Evolutionary conservation across 2,329 filamentous ascomycete genomes (phyloP).

Genomic region (Verruconis gallopava): DNA sequence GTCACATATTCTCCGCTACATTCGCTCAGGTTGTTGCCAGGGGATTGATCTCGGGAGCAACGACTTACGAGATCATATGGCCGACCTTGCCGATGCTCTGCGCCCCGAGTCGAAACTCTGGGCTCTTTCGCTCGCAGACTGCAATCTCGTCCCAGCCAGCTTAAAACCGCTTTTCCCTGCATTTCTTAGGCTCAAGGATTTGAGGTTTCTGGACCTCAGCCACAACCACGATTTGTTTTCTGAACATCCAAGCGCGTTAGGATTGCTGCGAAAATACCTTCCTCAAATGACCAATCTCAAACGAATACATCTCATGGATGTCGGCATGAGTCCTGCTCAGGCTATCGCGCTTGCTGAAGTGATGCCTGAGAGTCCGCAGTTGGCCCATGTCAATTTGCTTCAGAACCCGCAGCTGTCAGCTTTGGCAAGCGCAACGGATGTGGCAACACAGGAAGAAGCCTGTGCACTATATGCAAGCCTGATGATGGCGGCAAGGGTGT

Average conservation of each 20-base stretch:
- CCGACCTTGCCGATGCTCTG: slow-evolving; percentile 38
- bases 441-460: slow-evolving; percentile 78
- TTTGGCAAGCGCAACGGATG: slow-evolving; percentile 62
- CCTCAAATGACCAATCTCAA: slow-evolving; percentile 68
- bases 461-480: slow-evolving; percentile 87
- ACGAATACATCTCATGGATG: slow-evolving; percentile 75
- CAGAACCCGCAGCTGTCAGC: slow-evolving; percentile 63
- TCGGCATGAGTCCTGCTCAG: slow-evolving; percentile 73
- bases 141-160: slow-evolving; percentile 60
- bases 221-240: slow-evolving; percentile 76
- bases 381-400: slow-evolving; percentile 78
- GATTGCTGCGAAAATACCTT: slow-evolving; percentile 67
- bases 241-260: slow-evolving; percentile 57
- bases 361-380: slow-evolving; percentile 63
- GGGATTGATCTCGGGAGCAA: slow-evolving; percentile 86
- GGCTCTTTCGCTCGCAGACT: slow-evolving; percentile 77
- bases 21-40: slow-evolving; percentile 66
- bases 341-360: slow-evolving; percentile 85
- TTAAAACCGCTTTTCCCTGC: slow-evolving; percentile 65
- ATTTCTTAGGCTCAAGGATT: slow-evolving; percentile 53
- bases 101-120: slow-evolving; percentile 46
- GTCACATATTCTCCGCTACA: slow-evolving; percentile 61
- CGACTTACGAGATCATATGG: slow-evolving; percentile 41
- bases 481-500: slow-evolving; percentile 75
- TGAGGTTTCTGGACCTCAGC: slow-evolving; percentile 84